A percentile compares a stretch with the other conserved stretches of the same genome.
Evolutionary conservation across 257 asterid genomes (phyloP).

Genomic region (Cynanchum wilfordii): DNA sequence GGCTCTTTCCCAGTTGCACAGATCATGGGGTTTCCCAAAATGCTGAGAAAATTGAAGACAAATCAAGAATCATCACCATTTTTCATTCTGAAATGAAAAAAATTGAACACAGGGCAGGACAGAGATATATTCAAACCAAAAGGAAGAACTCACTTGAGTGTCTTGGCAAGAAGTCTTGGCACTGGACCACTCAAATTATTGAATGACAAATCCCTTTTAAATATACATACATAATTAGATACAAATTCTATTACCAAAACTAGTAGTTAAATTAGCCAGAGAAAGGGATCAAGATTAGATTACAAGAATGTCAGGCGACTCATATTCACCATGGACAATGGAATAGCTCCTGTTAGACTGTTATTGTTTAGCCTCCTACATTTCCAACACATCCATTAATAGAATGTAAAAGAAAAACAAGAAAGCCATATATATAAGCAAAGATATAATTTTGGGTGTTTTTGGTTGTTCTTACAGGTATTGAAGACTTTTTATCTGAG

Average conservation of each 20-base stretch:
- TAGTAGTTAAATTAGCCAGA: neutral
- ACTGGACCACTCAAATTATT: slow-evolving; percentile 86
- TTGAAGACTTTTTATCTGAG: slow-evolving; percentile 58
- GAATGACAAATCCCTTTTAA: slow-evolving; percentile 80
- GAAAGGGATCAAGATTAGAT: slow-evolving; percentile 25
- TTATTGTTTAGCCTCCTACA: slow-evolving; percentile 88
- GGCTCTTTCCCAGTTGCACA: slow-evolving; percentile 85
- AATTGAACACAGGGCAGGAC: neutral
- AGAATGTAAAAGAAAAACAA: neutral
- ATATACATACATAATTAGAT: slow-evolving; percentile 7
- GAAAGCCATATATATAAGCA: neutral
- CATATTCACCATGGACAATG: slow-evolving; percentile 62
- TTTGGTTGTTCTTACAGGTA: slow-evolving; percentile 53
- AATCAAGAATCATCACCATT: neutral
- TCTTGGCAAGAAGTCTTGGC: slow-evolving; percentile 78
- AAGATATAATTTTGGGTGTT: neutral
- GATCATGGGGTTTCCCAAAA: slow-evolving; percentile 81
- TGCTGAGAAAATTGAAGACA: slow-evolving; percentile 31
- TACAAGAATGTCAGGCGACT: slow-evolving; percentile 77
- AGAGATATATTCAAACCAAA: neutral
- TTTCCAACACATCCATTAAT: neutral
- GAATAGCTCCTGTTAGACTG: slow-evolving; percentile 74
- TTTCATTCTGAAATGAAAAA: neutral
- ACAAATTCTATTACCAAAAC: slow-evolving; percentile 10
- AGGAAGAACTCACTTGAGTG: slow-evolving; percentile 53